Conservation (phyloP, 495 filamentous ascomycete species). For the Podospora anserina region DNA sequence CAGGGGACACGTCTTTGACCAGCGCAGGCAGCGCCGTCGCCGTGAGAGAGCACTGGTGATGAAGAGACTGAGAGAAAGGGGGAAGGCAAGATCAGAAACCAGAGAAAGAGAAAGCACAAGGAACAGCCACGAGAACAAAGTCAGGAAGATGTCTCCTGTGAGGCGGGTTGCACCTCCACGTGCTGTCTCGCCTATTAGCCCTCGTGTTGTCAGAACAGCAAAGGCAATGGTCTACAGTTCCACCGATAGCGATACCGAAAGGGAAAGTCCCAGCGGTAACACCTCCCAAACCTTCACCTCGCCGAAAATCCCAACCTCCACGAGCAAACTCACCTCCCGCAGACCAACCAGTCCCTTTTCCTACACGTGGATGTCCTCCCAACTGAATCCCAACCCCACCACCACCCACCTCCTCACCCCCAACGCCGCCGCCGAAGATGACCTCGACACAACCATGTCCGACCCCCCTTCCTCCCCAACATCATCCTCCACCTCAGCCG, state of each 20-base stretch:
- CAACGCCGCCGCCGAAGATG: neutral
- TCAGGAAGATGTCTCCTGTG: neutral
- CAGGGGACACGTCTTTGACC: neutral
- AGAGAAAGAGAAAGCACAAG: neutral
- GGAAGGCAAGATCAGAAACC: neutral
- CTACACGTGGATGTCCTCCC: neutral
- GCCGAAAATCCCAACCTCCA: neutral
- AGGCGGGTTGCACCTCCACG: neutral
- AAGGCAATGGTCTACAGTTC: neutral
- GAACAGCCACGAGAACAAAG: neutral
- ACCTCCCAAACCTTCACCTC: too few relatives aligned
- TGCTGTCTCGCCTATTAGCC: too few relatives aligned
- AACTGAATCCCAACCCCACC: neutral
- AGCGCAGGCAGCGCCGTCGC: neutral
- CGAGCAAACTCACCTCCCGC: neutral
- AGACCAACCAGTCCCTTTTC: neutral
- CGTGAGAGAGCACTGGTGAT: neutral
- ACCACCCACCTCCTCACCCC: too few relatives aligned
- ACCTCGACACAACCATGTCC: neutral
- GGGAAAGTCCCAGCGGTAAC: too few relatives aligned
- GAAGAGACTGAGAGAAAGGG: neutral
- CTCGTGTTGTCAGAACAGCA: too few relatives aligned
- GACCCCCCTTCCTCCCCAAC: neutral
- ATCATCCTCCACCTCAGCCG: too few relatives aligned
- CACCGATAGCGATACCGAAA: neutral